These are phyloP conservation scores for Phoma sp. DNA, from an alignment of 2,329 filamentous ascomycete genomes.

Conservation along the genomic window DNA sequence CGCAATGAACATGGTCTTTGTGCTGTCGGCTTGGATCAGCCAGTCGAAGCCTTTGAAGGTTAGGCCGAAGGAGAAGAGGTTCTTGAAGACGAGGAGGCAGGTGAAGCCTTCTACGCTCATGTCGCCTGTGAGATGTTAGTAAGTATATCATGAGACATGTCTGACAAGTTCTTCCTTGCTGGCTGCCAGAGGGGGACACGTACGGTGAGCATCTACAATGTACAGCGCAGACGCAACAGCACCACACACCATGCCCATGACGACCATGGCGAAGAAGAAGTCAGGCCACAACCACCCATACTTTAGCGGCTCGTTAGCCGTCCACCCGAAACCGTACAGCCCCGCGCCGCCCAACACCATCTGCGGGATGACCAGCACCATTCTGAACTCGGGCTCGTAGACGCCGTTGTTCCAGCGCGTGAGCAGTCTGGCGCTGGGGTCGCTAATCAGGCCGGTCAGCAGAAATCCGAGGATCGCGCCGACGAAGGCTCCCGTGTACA, in stretches of 20 bases:
- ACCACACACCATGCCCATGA: conserved; percentile 90
- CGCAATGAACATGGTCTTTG: conserved; percentile 71
- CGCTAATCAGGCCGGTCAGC: conserved; percentile 75
- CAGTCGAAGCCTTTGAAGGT: conserved; percentile 87
- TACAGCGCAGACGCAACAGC: conserved; percentile 86
- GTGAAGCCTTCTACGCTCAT: conserved; percentile 89
- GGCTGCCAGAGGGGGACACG: no score
- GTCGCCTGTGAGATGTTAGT: conserved; percentile 60
- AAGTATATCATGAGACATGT: neutral
- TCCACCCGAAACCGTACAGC: conserved; percentile 83
- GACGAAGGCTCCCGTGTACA: conserved; percentile 79
- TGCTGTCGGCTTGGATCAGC: conserved; percentile 67
- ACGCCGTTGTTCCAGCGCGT: conserved; percentile 78
- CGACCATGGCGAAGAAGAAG: conserved; percentile 82
- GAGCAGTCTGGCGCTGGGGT: conserved; percentile 73
- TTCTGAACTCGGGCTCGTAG: conserved; percentile 91
- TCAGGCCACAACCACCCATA: conserved; percentile 78
- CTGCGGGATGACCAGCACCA: conserved; percentile 83
- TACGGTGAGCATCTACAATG: conserved; percentile 89
- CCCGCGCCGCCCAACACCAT: conserved; percentile 78
- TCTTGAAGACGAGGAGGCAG: conserved; percentile 90
- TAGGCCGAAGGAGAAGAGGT: conserved; percentile 86
- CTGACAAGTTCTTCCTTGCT: no score
- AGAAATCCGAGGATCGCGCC: conserved; percentile 80
- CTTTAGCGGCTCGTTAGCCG: conserved; percentile 63